Evolutionary conservation across 768 basidiomycete species (phyloP).

Genomic region (Boletus insuetus): DNA sequence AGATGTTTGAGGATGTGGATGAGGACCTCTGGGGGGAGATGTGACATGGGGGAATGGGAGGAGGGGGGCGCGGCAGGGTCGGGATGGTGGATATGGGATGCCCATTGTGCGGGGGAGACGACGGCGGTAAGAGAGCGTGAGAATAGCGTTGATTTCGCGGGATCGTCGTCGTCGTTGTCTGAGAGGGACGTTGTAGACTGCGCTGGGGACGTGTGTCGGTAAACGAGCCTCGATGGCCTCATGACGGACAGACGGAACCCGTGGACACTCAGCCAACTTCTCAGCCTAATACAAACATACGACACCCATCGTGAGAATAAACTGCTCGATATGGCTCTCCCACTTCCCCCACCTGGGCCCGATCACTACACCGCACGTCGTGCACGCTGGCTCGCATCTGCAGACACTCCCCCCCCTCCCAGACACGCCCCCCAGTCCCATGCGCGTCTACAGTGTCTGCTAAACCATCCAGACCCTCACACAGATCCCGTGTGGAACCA

Average conservation of each 20-base stretch:
- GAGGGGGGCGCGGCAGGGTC: slow-evolving; percentile 27
- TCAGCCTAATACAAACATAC: too few relatives aligned
- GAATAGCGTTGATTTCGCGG: slow-evolving; percentile 45
- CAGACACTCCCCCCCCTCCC: slow-evolving; percentile 12
- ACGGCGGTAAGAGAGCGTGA: slow-evolving; percentile 37
- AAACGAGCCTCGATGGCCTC: slow-evolving; percentile 35
- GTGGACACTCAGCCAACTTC: too few relatives aligned
- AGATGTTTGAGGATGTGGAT: slow-evolving; percentile 90
- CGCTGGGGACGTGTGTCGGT: slow-evolving; percentile 45
- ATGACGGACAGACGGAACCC: slow-evolving; percentile 8
- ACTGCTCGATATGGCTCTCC: slow-evolving; percentile 24
- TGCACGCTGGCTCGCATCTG: slow-evolving; percentile 53
- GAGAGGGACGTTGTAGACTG: slow-evolving; percentile 79
- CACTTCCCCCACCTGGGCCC: slow-evolving; percentile 61
- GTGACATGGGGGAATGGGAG: slow-evolving; percentile 55
- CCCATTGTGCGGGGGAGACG: slow-evolving; percentile 69
- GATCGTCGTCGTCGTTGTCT: slow-evolving; percentile 69
- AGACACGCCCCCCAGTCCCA: slow-evolving; percentile 39
- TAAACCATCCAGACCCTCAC: slow-evolving; percentile 46
- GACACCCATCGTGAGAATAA: slow-evolving; percentile 14
- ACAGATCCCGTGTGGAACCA: slow-evolving; percentile 54
- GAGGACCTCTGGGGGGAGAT: slow-evolving; percentile 86
- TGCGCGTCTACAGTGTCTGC: slow-evolving; percentile 48
- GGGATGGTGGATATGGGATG: slow-evolving; percentile 33
- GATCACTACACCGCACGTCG: slow-evolving; percentile 62